Percentiles rank a stretch among this genome's conserved stretches.
Evolutionary conservation across 352 stramenopile genomes (phyloP).

Genomic region (Phytophthora hibernalis): DNA sequence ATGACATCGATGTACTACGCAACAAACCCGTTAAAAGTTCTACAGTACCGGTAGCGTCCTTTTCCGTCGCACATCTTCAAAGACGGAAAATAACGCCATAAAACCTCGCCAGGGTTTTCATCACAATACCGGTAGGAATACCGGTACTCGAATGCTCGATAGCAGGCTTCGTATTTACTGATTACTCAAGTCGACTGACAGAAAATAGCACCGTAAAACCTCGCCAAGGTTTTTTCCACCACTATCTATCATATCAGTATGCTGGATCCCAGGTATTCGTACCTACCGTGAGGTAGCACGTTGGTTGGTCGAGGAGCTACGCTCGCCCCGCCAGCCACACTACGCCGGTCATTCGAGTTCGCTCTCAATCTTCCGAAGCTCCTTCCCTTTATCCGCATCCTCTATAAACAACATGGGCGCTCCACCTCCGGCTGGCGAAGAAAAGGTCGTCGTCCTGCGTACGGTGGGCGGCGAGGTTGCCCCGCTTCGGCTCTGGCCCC

Average conservation of each 20-base stretch:
- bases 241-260: constrained; percentile 6
- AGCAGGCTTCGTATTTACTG: too few species aligned
- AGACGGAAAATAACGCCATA: background rate
- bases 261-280: constrained; percentile 3
- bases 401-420: constrained; percentile 93
- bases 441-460: constrained; percentile 97
- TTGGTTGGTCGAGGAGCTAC: constrained; percentile 49
- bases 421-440: constrained; percentile 89
- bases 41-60: background rate
- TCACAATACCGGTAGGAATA: too few species aligned
- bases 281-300: constrained; percentile 18
- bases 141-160: too few species aligned
- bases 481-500: constrained; percentile 98
- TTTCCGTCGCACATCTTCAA: background rate
- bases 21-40: background rate
- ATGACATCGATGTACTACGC: too few species aligned
- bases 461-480: constrained; percentile 99
- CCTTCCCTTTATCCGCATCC: constrained; percentile 57
- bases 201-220: background rate
- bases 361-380: constrained; percentile 46
- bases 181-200: too few species aligned
- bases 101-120: background rate
- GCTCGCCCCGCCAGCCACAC: constrained; percentile 2
- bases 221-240: background rate
- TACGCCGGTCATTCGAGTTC: constrained; percentile 42